Evolutionary conservation across 2,329 filamentous ascomycete genomes (phyloP).

Genomic region (Aspergillus latus): DNA sequence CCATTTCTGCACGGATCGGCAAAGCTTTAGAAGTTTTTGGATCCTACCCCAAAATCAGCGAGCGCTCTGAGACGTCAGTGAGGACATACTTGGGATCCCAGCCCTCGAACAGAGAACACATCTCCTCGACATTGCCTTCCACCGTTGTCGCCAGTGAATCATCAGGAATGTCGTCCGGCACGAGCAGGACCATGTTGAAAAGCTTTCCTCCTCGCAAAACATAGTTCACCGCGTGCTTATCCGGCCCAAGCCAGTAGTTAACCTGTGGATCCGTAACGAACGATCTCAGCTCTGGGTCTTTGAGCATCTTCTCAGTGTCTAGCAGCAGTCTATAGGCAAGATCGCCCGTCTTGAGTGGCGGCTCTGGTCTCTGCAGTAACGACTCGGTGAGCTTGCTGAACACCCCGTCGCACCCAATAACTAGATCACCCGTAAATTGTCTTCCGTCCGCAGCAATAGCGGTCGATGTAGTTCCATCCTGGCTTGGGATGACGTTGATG

Average conservation of each 20-base stretch:
- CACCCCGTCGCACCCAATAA: conserved; percentile 30
- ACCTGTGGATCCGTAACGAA: conserved; percentile 51
- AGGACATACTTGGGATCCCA: conserved; percentile 53
- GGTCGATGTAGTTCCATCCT: conserved; percentile 36
- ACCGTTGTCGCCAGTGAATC: conserved; percentile 46
- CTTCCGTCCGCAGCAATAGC: conserved; percentile 33
- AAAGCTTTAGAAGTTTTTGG: conserved; percentile 57
- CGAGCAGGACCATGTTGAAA: conserved; percentile 57
- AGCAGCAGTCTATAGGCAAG: conserved; percentile 55
- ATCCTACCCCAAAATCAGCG: conserved; percentile 33
- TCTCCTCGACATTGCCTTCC: conserved; percentile 54
- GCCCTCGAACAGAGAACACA: conserved; percentile 54
- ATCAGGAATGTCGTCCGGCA: conserved; percentile 57
- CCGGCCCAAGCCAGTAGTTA: conserved; percentile 57
- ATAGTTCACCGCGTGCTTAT: conserved; percentile 58
- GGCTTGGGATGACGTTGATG: conserved; percentile 38
- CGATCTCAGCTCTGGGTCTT: conserved; percentile 47
- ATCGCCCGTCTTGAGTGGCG: conserved; percentile 55
- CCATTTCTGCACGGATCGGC: conserved; percentile 62
- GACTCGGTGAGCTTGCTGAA: conserved; percentile 42
- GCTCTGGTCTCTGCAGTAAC: conserved; percentile 47
- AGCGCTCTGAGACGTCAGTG: too few species aligned
- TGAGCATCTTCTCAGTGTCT: conserved; percentile 49
- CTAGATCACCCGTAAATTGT: conserved; percentile 25
- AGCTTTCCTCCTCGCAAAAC: conserved; percentile 54